Base-by-base conservation (phyloP, 139 green algal genomes). In the Klebsormidium nitens region DNA sequence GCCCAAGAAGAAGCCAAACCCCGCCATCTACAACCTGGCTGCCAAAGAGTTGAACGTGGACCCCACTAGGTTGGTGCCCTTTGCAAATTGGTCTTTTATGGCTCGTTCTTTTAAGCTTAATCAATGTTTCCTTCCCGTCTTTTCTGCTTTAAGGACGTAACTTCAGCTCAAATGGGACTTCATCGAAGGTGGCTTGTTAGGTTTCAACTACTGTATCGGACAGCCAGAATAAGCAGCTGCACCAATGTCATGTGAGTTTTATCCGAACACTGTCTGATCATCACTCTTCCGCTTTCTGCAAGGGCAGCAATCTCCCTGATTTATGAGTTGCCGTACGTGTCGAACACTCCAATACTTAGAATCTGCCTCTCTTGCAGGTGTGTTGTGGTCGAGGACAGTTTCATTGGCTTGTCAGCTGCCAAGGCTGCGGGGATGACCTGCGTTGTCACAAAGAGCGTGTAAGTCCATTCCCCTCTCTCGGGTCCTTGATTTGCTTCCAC, bases 1-100 rank as follows among this genome's bases (percentile, higher is more conserved):
- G 26, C 83, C 89, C 8, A 93, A 91, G 78, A 99, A 99, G 84
- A 99, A 99, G 84, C 94, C 94, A 14, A 86, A 90, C 61, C 94
- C 93, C 0, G 70, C 70, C 47, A 78, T 98, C 52, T 98, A 99
- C 83, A 69, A 87, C 14, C 78, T 98, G 42, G 92, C 93, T 3
- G 91, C 91, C 11, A 64, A 90, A 48, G 85, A 88, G 40, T 68
- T 96, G 4, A 77, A 66, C 6, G 80, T 97, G 2, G 55, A 88
- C 6, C 89, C 92, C 0, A 44, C 69, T 1, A 82, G 88, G 63
- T 97, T 17, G 4, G 36, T 55, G 11, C 36, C 58, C 14, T 57
- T 31, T 14, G 11, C 5, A 26, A 31, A 17, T 66, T 8, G 17
- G 8, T 19, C 58, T 23, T 55, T 23, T 66, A 31, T 55, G 8